A percentile compares a stretch with the other conserved stretches of the same genome.
Conservation (phyloP, 208 protist species). For the Jaenimonas drosophilae region DNA sequence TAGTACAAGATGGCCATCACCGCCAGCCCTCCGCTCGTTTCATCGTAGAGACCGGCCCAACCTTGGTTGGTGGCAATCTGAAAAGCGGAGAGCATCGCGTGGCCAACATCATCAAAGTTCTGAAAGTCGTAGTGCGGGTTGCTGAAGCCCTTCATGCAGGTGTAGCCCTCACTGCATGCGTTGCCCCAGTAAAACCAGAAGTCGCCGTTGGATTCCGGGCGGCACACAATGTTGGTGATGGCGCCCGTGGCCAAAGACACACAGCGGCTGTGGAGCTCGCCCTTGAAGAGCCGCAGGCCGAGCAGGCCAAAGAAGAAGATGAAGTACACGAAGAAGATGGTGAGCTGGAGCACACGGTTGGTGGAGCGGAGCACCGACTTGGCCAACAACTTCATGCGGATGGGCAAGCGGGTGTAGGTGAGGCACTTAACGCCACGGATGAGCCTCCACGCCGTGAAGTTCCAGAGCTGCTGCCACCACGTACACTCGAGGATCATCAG, state of each 20-base stretch:
- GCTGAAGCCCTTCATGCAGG: conserved; percentile 29
- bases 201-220: conserved; percentile 25
- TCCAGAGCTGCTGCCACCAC: conserved; percentile 58
- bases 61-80: conserved; percentile 88
- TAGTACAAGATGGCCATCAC: conserved; percentile 77
- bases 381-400: conserved; percentile 78
- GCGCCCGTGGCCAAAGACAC: conserved; percentile 42
- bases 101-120: conserved; percentile 89
- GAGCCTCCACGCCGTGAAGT: conserved; percentile 82
- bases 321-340: conserved; percentile 65
- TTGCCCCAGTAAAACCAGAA: conserved; percentile 77
- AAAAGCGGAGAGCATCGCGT: conserved; percentile 79
- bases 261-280: conserved; percentile 70
- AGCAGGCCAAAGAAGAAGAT: conserved; percentile 86
- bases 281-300: conserved; percentile 79
- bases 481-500: conserved; percentile 73
- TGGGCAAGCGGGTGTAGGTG: conserved; percentile 56
- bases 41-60: conserved; percentile 75
- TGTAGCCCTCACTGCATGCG: conserved; percentile 32
- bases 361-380: conserved; percentile 83
- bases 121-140: conserved; percentile 80
- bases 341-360: conserved; percentile 51
- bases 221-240: conserved; percentile 53
- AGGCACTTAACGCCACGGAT: conserved; percentile 79
- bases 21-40: conserved; percentile 62